Evolutionary conservation across 179 eudicot species (phyloP), one percentile per base, ranked within the genome.

Genomic region (Gypsophila paniculata): DNA sequence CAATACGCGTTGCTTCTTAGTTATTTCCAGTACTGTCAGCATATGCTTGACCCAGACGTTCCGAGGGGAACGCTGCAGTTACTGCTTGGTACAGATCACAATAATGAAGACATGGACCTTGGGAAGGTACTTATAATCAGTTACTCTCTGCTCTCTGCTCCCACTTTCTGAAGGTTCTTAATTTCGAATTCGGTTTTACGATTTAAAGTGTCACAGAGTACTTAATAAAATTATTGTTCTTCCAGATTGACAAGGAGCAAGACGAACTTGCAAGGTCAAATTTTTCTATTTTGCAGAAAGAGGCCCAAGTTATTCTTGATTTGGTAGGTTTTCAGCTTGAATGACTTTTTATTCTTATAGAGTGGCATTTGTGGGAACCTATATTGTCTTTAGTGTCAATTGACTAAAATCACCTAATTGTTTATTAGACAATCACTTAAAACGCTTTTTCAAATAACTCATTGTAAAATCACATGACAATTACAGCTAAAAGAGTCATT

Each of bases 1-100:
- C 99, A 94, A 78, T 94, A 94, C 71, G 91, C 99, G 0, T 81
- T 94, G 82, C 88, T 94, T 59, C 86, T 94, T 23, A 90, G 97
- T 79, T 94, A 91, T 77, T 85, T 88, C 85, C 97, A 92, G 86
- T 94, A 94, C 83, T 94, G 97, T 79, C 88, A 82, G 79, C 97
- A 94, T 80, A 84, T 88, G 85, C 91, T 91, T 78, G 91, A 94
- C 77, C 97, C 97, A 63, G 93, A 90, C 79, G 88, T 94, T 76
- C 95, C 97, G 23, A 79, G 83, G 72, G 86, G 88, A 63, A 77
- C 91, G 81, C 79, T 94, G 75, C 96, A 90, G 79, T 84, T 83
- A 32, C 81, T 94, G 73, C 79, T 93, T 69, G 85, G 83, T 36
- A 78, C 82, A 76, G 92, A 85, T 76, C 90, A 88, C 71, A 91